Evolutionary conservation across 257 asterid species (phyloP).

Genomic region (Echium plantagineum): DNA sequence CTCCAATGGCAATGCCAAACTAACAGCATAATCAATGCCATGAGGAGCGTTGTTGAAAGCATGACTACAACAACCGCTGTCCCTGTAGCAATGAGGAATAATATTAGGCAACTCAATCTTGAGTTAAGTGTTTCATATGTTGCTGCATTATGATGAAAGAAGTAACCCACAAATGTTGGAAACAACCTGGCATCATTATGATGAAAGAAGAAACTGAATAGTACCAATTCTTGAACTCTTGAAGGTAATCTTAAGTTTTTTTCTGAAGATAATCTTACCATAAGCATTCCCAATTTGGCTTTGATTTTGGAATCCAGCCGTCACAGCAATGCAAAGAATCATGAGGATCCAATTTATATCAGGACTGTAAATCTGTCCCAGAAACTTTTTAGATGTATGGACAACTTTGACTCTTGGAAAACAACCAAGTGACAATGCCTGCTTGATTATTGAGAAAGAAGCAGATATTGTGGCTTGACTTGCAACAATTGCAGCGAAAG

Average conservation of each 20-base stretch:
- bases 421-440: neutral
- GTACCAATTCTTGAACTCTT: neutral
- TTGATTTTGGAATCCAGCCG: neutral
- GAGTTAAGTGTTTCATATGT: too few species aligned
- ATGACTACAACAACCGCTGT: slow-evolving; percentile 88
- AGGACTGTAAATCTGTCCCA: neutral
- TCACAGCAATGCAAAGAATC: neutral
- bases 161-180: too few species aligned
- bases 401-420: neutral
- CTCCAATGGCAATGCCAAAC: slow-evolving; percentile 69
- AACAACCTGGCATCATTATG: too few species aligned
- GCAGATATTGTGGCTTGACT: neutral
- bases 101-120: neutral
- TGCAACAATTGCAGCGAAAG: neutral
- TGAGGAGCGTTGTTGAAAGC: slow-evolving; percentile 80
- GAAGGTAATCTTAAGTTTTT: too few species aligned
- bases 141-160: too few species aligned
- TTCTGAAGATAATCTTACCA: neutral
- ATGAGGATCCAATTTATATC: neutral
- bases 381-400: neutral
- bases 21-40: slow-evolving; percentile 72
- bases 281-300: neutral
- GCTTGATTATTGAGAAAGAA: neutral
- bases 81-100: slow-evolving; percentile 35
- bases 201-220: neutral